Base-by-base conservation (phyloP, 495 filamentous ascomycete species). In the Xanthoparmelia taractica region DNA sequence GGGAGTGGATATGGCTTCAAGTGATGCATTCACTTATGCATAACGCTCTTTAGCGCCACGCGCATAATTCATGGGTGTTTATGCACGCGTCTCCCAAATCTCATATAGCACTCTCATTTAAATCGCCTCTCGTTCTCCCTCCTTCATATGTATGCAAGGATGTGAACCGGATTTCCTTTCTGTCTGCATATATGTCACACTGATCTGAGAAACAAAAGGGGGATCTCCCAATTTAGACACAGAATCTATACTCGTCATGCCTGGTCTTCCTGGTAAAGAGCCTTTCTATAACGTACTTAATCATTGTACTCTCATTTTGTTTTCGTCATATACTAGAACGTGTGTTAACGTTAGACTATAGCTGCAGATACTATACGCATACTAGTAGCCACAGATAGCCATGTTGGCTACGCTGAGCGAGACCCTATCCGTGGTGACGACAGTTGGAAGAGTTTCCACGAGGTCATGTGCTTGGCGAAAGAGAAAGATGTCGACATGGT, bases 401-500 rank as follows among this genome's bases (percentile, higher is more conserved):
- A 98, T 87, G 95, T 98, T 60, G 94, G 94, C 38, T 97, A 88
- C 78, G 90, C 90, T 67, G 94, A 98, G 74, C 87, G 94, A 66
- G 92, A 99, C 72, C 82, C 89, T 25, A 89, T 92, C 66, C 91
- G 94, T 6, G 91, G 92, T 45, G 90, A 99, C 72, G 94, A 99
- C 74, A 96, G 92, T 75, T 97, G 93, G 94, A 87, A 87, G 68
- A 91, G 84, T 59, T 99, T 99, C 75, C 87, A 97, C 69, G 94
- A 99, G 72, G 82, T 96, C 52, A 96, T 99, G 90, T 87, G 85
- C 63, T 74, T 97, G 18, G 94, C 92, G 13, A 90, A 87, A 72
- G 83, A 89, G 54, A 82, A 82, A 52, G 95, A 97, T 77, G 94
- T 89, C 61, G 94, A 99, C 75, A 97, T 97, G 95, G 87, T 99